Evolutionary conservation across 805 yeast species (phyloP).

Genomic region (Starmera amethionina): DNA sequence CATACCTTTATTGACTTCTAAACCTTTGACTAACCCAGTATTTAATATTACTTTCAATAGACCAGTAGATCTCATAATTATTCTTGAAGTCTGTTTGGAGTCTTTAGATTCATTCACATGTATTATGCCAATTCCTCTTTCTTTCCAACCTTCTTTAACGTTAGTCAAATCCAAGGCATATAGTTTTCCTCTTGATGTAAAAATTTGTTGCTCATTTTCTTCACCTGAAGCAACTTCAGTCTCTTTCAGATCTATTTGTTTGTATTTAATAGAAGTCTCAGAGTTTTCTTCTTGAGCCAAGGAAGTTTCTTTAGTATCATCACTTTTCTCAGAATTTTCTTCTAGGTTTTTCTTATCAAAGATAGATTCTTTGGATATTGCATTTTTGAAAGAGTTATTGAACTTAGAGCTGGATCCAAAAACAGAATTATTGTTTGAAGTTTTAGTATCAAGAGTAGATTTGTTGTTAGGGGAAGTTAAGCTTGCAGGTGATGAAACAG

Average conservation of each 20-base stretch:
- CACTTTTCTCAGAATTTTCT: constrained; percentile 8
- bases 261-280: constrained; percentile 29
- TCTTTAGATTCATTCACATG: constrained; percentile 50
- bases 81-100: constrained; percentile 37
- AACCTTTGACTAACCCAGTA: constrained; percentile 49
- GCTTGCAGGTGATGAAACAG: constrained; percentile 1
- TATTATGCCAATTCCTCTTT: constrained; percentile 83
- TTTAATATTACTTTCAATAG: constrained; percentile 75
- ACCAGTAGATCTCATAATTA: constrained; percentile 89
- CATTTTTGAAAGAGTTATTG: constrained; percentile 44
- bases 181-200: constrained; percentile 65
- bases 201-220: constrained; percentile 67
- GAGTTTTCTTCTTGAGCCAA: constrained; percentile 1
- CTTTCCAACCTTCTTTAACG: constrained; percentile 83
- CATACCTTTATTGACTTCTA: constrained; percentile 68
- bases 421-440: constrained; percentile 8
- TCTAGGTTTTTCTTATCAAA: constrained; percentile 31
- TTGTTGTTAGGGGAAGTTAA: constrained; percentile 11
- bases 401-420: constrained; percentile 40
- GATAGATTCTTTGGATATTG: constrained; percentile 45
- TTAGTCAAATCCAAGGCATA: constrained; percentile 63
- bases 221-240: constrained; percentile 76
- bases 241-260: constrained; percentile 50
- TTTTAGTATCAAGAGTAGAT: constrained; percentile 3
- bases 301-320: constrained; percentile 14